Conservation (phyloP, 176 grass and related monocot species). For the Aegilops bicornis region DNA sequence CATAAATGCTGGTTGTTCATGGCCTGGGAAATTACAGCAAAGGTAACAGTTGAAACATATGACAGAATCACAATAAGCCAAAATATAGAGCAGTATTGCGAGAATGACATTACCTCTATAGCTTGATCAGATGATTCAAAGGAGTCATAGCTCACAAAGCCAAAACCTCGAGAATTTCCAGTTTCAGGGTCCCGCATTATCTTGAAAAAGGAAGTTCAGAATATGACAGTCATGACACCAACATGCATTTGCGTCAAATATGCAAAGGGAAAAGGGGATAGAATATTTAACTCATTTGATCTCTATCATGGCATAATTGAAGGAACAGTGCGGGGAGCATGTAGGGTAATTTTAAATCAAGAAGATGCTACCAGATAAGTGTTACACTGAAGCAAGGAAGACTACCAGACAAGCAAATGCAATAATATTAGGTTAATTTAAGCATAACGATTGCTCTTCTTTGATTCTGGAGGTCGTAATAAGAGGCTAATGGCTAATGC, state of each 20-base stretch:
- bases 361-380: neutral
- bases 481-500: neutral
- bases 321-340: neutral
- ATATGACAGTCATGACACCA: neutral
- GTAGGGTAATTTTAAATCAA: conserved; percentile 12
- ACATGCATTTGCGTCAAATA: neutral
- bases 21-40: neutral
- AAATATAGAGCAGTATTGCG: conserved; percentile 13
- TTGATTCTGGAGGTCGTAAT: neutral
- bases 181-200: conserved; percentile 98
- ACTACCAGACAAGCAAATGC: neutral
- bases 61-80: conserved; percentile 3
- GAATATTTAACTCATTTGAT: neutral
- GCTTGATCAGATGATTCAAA: conserved; percentile 98
- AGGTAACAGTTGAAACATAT: neutral
- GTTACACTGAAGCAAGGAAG: neutral
- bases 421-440: conserved; percentile 6
- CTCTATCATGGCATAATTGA: neutral
- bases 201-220: conserved; percentile 27
- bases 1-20: too few relatives aligned
- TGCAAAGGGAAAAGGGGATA: neutral
- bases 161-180: conserved; percentile 94
- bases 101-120: conserved; percentile 63
- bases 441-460: neutral
- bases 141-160: conserved; percentile 97